Evolutionary conservation across 2,329 filamentous ascomycete species (phyloP), one percentile per base, ranked within the genome.

Genomic region (Arachnomyces sp.): DNA sequence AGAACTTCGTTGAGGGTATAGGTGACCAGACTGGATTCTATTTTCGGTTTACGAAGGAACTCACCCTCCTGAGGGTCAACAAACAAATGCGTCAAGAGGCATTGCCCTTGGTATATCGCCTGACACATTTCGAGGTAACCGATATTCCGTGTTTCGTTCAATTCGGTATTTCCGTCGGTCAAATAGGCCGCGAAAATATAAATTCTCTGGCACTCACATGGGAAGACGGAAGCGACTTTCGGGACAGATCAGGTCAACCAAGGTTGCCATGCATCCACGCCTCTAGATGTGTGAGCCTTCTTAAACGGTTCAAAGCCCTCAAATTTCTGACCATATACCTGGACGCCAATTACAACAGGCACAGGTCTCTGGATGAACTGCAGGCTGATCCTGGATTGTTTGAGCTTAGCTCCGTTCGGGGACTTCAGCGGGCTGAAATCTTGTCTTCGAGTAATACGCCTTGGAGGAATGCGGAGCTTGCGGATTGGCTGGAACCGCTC

Each of bases 41-140:
- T 12, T 35, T 35, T 35, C 33, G 7, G 5, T 12, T 35, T n/a
- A 35, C 7, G 12, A 35, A 35, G 16, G 33, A 14, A 6, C 33
- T 35, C 14, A 35, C 13, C 18, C 4, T 35, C 7, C 33, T 35
- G 7, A 15, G n/a, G 33, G 17, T 35, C 33, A 35, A 35, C 18
- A 35, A 8, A 14, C 33, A 35, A 12, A 35, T 35, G 17, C 33
- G 33, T 18, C 33, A 35, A 12, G 33, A 35, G 18, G 33, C 33
- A 18, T 18, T 35, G 13, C 33, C 33, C n/a, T 16, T 35, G 12
- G 33, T 14, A 12, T 35, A 35, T 12, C 33, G 33, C 12, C 14
- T 5, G 17, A 35, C 33, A 18, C 7, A 5, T 35, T 35, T 35
- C 18, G 5, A 25, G 5, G 6, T 35, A 20, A 14, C 7, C 12